phyloP scores from a whole-genome alignment of 768 basidiomycete species.

The Strobilomyces confusus region DNA sequence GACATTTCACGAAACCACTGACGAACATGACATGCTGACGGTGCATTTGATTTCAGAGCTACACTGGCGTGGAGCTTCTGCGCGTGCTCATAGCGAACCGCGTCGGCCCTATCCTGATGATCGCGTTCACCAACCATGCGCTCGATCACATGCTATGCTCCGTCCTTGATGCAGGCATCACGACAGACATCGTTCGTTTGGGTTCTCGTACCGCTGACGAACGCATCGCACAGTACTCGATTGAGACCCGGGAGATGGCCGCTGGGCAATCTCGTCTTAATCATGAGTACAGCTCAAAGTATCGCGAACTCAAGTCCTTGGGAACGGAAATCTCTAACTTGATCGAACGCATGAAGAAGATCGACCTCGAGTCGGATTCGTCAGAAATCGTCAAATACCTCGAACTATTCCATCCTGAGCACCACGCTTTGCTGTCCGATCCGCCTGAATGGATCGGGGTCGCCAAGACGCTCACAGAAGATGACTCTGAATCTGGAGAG shows the following conservation, averaged over 20 bases:
- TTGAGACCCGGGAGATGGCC: slow-evolving; percentile 53
- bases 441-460: slow-evolving; percentile 50
- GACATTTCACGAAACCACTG: neutral
- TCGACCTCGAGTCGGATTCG: slow-evolving; percentile 32
- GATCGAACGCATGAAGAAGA: slow-evolving; percentile 40
- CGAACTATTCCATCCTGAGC: slow-evolving; percentile 43
- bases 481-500: slow-evolving; percentile 15
- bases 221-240: slow-evolving; percentile 53
- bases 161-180: slow-evolving; percentile 63
- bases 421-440: slow-evolving; percentile 36
- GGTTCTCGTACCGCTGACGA: slow-evolving; percentile 64
- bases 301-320: slow-evolving; percentile 38
- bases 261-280: slow-evolving; percentile 41
- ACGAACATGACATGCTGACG: neutral
- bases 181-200: slow-evolving; percentile 59
- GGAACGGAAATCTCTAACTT: slow-evolving; percentile 45
- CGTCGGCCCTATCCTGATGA: slow-evolving; percentile 51
- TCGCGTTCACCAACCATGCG: slow-evolving; percentile 77
- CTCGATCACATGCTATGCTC: slow-evolving; percentile 68
- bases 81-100: slow-evolving; percentile 56
- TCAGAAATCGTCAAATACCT: slow-evolving; percentile 42
- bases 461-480: slow-evolving; percentile 16
- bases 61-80: slow-evolving; percentile 64
- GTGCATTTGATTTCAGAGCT: slow-evolving; percentile 41
- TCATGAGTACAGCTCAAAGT: slow-evolving; percentile 31